Evolutionary conservation across 768 basidiomycete genomes (phyloP).

Genomic region (Leccinum obscurum): DNA sequence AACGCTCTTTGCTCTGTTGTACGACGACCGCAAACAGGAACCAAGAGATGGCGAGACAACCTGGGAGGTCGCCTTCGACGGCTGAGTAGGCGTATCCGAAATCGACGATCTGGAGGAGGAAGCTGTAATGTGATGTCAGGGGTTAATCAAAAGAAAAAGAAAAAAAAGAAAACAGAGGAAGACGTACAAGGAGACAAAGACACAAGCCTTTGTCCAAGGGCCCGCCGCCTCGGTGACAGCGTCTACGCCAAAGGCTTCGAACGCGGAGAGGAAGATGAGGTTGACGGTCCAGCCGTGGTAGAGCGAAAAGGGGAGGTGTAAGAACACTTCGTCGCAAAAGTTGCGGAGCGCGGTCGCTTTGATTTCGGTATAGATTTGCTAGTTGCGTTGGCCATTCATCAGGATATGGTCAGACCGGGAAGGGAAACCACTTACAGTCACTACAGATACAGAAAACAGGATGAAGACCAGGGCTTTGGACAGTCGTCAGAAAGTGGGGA

Average conservation of each 20-base stretch:
- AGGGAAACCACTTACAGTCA: constrained; percentile 39
- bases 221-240: constrained; percentile 51
- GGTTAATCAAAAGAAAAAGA: background rate
- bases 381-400: constrained; percentile 10
- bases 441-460: constrained; percentile 49
- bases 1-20: constrained; percentile 41
- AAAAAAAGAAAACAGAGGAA: no score
- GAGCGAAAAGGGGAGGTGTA: constrained; percentile 74
- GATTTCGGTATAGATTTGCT: constrained; percentile 68
- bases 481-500: constrained; percentile 16
- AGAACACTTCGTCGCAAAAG: constrained; percentile 57
- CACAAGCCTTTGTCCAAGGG: constrained; percentile 61
- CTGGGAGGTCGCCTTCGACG: constrained; percentile 66
- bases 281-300: constrained; percentile 64
- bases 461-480: constrained; percentile 38
- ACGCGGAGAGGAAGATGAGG: constrained; percentile 53
- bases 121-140: no score
- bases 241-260: constrained; percentile 63
- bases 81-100: constrained; percentile 67
- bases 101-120: constrained; percentile 59
- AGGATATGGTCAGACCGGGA: no score
- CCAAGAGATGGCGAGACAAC: constrained; percentile 66
- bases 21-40: constrained; percentile 65
- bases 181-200: constrained; percentile 57
- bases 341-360: constrained; percentile 53